Evolutionary conservation across 1,139 yeast genomes (phyloP), one percentile per base, ranked within the genome.

Genomic region (Suhomyces anneliseae): DNA sequence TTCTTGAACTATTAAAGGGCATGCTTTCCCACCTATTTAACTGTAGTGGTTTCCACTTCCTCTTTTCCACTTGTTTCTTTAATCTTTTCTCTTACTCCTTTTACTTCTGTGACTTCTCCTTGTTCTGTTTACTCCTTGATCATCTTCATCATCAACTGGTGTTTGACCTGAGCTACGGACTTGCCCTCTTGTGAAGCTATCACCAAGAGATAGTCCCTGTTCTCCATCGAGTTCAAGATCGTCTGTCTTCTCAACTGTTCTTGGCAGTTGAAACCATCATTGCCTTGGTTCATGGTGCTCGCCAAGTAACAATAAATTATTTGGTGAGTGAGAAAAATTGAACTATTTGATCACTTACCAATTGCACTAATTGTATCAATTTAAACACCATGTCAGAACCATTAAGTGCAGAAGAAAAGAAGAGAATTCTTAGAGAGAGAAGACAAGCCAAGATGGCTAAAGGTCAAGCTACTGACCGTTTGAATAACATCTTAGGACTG

Each of bases 401-500:
- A 9, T 19, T 50, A n/a, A 44, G 40, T 9, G 86, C 83, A 6
- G 85, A 82, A 39, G 92, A 86, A 57, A 84, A 81, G 66, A 79
- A 84, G 56, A 70, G 74, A 48, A 57, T 83, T 29, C 66, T 85
- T 36, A 75, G 90, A 51, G 90, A 86, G 59, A 76, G 90, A 60
- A 74, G 92, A 55, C 85, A 82, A 43, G 86, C 87, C 54, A 85
- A 84, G 62, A 77, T 86, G 74, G 72, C 76, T 45, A 72, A 78
- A 50, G 85, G 87, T 4, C 76, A 76, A 41, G 86, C 83, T 24
- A 61, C 79, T 3, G 72, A 74, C 14, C 70, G 93, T 49, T 65
- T 86, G 57, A 81, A 78, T 52, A 78, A 53, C 38, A 75, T 75
- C 31, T 63, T 74, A 49, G 57, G 63, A 66, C 76, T 68, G 54